Conservation (phyloP, 176 grass and related monocot species). For the Oryza australiensis region DNA sequence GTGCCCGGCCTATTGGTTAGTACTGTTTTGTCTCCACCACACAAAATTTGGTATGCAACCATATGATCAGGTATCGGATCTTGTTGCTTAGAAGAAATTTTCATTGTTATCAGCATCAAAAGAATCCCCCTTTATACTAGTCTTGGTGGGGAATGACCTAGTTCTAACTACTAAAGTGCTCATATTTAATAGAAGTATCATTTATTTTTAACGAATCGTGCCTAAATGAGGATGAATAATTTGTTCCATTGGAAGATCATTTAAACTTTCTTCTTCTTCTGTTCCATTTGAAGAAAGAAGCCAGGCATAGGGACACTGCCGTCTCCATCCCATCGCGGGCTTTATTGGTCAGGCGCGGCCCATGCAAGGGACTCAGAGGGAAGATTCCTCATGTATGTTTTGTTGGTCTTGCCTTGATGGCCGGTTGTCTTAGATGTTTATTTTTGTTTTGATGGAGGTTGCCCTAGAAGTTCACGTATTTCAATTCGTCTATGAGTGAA, state of each 20-base stretch:
- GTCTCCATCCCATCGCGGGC: conserved; percentile 21
- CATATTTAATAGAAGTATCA: neutral
- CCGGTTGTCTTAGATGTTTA: neutral
- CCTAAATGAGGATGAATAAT: conserved; percentile 23
- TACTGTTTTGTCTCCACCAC: neutral
- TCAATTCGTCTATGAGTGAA: neutral
- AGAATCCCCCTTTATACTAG: neutral
- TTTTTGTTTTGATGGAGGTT: neutral
- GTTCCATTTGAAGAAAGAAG: conserved; percentile 17
- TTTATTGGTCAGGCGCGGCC: neutral
- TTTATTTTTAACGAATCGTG: neutral
- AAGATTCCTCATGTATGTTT: conserved; percentile 20
- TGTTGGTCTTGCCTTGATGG: conserved; percentile 14
- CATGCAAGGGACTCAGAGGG: neutral
- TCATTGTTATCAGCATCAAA: neutral
- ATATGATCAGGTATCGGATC: neutral
- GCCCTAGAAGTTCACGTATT: neutral
- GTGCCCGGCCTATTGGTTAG: neutral
- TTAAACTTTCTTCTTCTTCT: conserved; percentile 36
- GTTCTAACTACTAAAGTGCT: neutral
- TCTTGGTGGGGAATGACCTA: neutral
- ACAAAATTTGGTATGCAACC: neutral
- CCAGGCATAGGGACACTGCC: conserved; percentile 43
- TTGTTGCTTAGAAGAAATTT: neutral
- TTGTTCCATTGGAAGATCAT: conserved; percentile 27